Percentiles rank a stretch among this genome's conserved stretches.
Conservation (phyloP, 345 rosid genomes). For the Geranium brycei region DNA sequence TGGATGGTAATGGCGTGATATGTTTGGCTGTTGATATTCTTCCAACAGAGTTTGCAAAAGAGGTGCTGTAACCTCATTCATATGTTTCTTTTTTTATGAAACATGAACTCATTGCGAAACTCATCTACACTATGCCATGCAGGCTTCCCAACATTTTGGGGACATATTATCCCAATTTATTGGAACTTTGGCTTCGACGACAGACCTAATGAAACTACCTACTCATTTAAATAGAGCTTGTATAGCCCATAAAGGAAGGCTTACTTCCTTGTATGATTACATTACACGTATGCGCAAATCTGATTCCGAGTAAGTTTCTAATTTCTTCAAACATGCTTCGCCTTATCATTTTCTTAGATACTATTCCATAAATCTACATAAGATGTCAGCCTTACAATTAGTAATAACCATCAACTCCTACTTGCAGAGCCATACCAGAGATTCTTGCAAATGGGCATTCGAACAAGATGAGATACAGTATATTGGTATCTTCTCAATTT, state of each 20-base stretch:
- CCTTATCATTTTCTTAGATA: neutral
- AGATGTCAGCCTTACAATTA: neutral
- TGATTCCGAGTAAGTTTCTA: slow-evolving; percentile 49
- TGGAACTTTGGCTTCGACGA: slow-evolving; percentile 57
- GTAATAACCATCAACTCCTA: neutral
- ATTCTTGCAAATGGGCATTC: slow-evolving; percentile 18
- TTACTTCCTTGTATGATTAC: slow-evolving; percentile 62
- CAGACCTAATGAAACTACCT: slow-evolving; percentile 45
- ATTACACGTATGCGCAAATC: slow-evolving; percentile 79
- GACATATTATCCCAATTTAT: slow-evolving; percentile 63
- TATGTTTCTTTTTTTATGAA: neutral
- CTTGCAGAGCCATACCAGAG: slow-evolving; percentile 40
- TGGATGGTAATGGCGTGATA: slow-evolving; percentile 77
- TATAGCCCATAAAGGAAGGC: slow-evolving; percentile 57
- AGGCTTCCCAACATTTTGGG: slow-evolving; percentile 96
- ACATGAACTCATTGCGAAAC: neutral
- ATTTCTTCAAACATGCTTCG: neutral
- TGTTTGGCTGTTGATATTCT: slow-evolving; percentile 78
- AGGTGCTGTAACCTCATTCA: slow-evolving; percentile 29
- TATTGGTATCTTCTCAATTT: slow-evolving; percentile 32
- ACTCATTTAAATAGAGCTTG: slow-evolving; percentile 73
- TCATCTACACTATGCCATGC: neutral
- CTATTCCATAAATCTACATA: neutral
- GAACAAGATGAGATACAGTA: slow-evolving; percentile 42
- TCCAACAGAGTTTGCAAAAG: slow-evolving; percentile 94